Conservation (phyloP, 2,329 filamentous ascomycete species). For the Diplocarpon mali region DNA sequence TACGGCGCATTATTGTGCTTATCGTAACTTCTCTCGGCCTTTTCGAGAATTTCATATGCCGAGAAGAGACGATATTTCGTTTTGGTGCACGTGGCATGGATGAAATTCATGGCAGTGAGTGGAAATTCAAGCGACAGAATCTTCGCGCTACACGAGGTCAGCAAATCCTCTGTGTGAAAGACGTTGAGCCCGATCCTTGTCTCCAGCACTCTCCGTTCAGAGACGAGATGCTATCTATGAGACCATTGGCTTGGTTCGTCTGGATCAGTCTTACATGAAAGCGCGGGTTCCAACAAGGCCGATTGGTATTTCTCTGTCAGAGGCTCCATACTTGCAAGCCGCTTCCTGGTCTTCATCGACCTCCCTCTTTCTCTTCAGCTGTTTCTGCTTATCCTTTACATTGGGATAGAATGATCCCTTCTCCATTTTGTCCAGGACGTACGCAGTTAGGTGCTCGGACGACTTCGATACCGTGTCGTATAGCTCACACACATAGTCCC, state of each 20-base stretch:
- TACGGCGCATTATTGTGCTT: slow-evolving; percentile 15
- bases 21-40: slow-evolving; percentile 29
- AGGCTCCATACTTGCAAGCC: slow-evolving; percentile 25
- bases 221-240: too few species aligned
- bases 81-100: slow-evolving; percentile 27
- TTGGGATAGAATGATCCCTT: slow-evolving; percentile 33
- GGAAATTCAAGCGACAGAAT: slow-evolving; percentile 28
- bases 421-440: slow-evolving; percentile 33
- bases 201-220: too few species aligned
- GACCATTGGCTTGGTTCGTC: neutral
- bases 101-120: slow-evolving; percentile 28
- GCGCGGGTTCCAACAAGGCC: slow-evolving; percentile 10
- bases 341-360: slow-evolving; percentile 29
- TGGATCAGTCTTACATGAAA: slow-evolving; percentile 12
- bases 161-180: neutral
- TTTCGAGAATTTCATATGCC: slow-evolving; percentile 25
- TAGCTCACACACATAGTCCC: slow-evolving; percentile 30
- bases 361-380: slow-evolving; percentile 29
- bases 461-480: slow-evolving; percentile 23
- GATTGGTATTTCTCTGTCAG: slow-evolving; percentile 19
- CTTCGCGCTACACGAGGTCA: slow-evolving; percentile 13
- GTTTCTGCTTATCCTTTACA: slow-evolving; percentile 27
- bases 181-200: too few species aligned
- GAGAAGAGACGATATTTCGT: slow-evolving; percentile 26
- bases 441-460: slow-evolving; percentile 24